A percentile compares a stretch with the other conserved stretches of the same genome.
Evolutionary conservation across 2,329 filamentous ascomycete species (phyloP).

Genomic region (Apiospora koreana): DNA sequence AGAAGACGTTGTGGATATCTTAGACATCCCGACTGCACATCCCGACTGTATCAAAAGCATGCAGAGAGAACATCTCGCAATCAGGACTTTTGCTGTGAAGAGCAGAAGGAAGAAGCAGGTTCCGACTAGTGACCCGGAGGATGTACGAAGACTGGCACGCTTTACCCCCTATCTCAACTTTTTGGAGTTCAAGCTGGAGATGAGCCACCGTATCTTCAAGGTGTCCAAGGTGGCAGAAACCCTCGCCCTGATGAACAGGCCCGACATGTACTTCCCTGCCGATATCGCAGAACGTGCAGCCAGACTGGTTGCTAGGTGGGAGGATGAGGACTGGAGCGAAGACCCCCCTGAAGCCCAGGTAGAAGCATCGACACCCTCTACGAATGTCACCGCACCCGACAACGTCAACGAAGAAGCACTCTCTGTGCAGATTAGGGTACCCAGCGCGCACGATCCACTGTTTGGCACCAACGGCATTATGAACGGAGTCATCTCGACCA

Average conservation of each 20-base stretch:
- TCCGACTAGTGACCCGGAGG: not conserved
- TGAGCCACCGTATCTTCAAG: not conserved
- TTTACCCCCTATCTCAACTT: not conserved
- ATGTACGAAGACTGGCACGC: not conserved
- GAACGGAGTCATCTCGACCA: slow-evolving; percentile 23
- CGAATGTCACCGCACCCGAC: not conserved
- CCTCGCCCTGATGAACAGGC: slow-evolving; percentile 13
- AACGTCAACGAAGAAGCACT: slow-evolving; percentile 11
- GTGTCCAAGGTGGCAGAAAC: not conserved
- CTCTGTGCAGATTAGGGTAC: slow-evolving; percentile 15
- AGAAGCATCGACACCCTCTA: not conserved
- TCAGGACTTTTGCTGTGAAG: not conserved
- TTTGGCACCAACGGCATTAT: slow-evolving; percentile 27
- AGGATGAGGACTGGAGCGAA: slow-evolving; percentile 27
- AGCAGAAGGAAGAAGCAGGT: not conserved
- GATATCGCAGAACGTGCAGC: slow-evolving; percentile 19
- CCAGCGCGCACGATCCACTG: slow-evolving; percentile 22
- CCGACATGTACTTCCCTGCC: slow-evolving; percentile 17
- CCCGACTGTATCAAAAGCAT: not conserved
- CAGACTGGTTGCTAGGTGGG: slow-evolving; percentile 21
- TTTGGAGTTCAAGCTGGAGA: not conserved
- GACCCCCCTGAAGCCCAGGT: slow-evolving; percentile 14
- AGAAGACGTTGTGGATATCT: not conserved
- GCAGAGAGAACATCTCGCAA: not conserved
- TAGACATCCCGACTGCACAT: not conserved